Evolutionary conservation across 2,329 filamentous ascomycete species (phyloP).

Genomic region (Colletotrichum chlorophyti): DNA sequence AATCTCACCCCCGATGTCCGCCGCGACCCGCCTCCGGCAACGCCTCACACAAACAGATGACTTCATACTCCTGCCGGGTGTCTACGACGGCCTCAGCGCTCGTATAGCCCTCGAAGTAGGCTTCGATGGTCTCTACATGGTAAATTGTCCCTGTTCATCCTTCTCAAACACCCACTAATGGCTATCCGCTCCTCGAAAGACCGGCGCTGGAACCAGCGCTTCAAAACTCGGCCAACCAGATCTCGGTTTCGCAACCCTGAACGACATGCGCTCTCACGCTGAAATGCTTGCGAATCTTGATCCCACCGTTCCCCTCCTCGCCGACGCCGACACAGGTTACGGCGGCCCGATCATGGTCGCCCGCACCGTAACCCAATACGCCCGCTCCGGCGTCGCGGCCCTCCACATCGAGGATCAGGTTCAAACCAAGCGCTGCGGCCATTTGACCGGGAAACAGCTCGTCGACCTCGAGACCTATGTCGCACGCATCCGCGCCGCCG

Average conservation of each 20-base stretch:
- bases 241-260: conserved; percentile 65
- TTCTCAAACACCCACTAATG: no score
- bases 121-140: conserved; percentile 73
- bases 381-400: conserved; percentile 61
- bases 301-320: conserved; percentile 63
- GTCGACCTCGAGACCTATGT: conserved; percentile 58
- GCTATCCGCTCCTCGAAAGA: no score
- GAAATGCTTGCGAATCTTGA: conserved; percentile 69
- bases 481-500: conserved; percentile 64
- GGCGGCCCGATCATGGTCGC: conserved; percentile 60
- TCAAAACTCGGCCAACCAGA: conserved; percentile 69
- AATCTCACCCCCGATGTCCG: conserved; percentile 10
- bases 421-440: conserved; percentile 69
- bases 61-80: conserved; percentile 66
- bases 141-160: conserved; percentile 38
- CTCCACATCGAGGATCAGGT: conserved; percentile 71
- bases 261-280: conserved; percentile 70
- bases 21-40: conserved; percentile 45
- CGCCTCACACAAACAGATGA: conserved; percentile 44
- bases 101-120: conserved; percentile 68
- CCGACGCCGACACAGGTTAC: conserved; percentile 66
- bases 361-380: conserved; percentile 59
- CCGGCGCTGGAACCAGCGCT: conserved; percentile 67
- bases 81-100: conserved; percentile 73
- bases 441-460: conserved; percentile 66